Evolutionary conservation across 2,329 filamentous ascomycete species (phyloP).

Genomic region (Ophiocordyceps sinensis): DNA sequence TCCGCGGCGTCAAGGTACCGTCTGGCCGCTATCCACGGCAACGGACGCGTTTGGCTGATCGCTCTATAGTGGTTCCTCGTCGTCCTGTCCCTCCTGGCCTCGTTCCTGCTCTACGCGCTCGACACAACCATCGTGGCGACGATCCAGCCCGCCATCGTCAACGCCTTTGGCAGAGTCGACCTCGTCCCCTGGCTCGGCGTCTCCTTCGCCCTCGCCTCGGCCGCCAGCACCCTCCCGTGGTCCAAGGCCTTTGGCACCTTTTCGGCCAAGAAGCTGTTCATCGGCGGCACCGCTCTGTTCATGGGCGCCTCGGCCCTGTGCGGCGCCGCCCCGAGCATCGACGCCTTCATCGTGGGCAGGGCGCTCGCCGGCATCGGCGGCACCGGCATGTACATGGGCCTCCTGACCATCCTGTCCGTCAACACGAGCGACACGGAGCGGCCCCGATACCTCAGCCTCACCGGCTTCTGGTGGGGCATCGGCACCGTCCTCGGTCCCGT

Average conservation of each 20-base stretch:
- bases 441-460: slow-evolving; percentile 6
- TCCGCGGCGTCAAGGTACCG: background rate
- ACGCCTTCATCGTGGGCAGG: slow-evolving; percentile 22
- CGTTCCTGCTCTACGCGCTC: slow-evolving; percentile 3
- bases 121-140: slow-evolving; percentile 12
- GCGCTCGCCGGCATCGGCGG: slow-evolving; percentile 9
- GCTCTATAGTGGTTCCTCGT: background rate
- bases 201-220: slow-evolving; percentile 12
- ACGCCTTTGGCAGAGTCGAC: slow-evolving; percentile 18
- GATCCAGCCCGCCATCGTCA: slow-evolving; percentile 13
- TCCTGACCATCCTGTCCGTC: slow-evolving; percentile 1
- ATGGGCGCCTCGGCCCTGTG: slow-evolving; percentile 13
- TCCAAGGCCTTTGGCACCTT: slow-evolving; percentile 7
- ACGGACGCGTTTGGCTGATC: background rate
- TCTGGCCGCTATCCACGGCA: background rate
- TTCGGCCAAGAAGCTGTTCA: slow-evolving; percentile 16
- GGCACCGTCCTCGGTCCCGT: slow-evolving; percentile 31
- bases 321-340: slow-evolving; percentile 14
- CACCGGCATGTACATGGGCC: slow-evolving; percentile 9
- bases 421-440: slow-evolving; percentile 6
- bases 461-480: slow-evolving; percentile 23
- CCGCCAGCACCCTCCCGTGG: slow-evolving; percentile 9
- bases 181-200: slow-evolving; percentile 19
- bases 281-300: slow-evolving; percentile 10
- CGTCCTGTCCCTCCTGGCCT: background rate